Conservation (phyloP, 371 early-diverging fungal species). For the Lichtheimia ornata region DNA sequence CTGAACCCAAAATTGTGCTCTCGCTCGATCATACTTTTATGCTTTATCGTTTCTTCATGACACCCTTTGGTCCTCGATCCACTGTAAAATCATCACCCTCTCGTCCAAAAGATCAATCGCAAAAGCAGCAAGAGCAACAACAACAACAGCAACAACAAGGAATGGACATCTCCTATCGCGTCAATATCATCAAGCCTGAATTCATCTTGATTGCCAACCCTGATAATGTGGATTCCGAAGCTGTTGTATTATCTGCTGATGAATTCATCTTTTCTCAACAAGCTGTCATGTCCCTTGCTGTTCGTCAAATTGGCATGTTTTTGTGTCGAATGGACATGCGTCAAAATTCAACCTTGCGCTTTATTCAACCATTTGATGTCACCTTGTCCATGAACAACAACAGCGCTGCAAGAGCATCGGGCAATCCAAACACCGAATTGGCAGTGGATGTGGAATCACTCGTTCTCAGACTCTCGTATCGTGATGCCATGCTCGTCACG, state of each 20-base stretch:
- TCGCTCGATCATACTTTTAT: constrained; percentile 84
- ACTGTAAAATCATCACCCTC: background rate
- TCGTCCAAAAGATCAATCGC: background rate
- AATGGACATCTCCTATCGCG: constrained; percentile 59
- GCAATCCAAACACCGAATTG: constrained; percentile 29
- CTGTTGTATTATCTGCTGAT: constrained; percentile 82
- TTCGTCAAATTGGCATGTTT: constrained; percentile 88
- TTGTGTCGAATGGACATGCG: constrained; percentile 89
- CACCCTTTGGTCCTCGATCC: constrained; percentile 43
- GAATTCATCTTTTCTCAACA: constrained; percentile 82
- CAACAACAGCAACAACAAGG: constrained; percentile 16
- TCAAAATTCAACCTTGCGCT: constrained; percentile 75
- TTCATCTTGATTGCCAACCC: constrained; percentile 88
- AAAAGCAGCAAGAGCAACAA: background rate
- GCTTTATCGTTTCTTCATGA: constrained; percentile 68
- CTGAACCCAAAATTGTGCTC: constrained; percentile 82
- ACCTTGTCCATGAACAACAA: constrained; percentile 75
- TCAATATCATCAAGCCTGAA: constrained; percentile 85
- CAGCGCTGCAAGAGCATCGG: constrained; percentile 13
- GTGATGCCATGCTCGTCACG: constrained; percentile 82
- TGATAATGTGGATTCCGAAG: constrained; percentile 72
- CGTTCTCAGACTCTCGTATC: constrained; percentile 75
- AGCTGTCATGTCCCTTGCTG: constrained; percentile 67
- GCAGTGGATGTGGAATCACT: constrained; percentile 68
- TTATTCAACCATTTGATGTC: constrained; percentile 89